phyloP scores from a whole-genome alignment of 805 yeast genomes.

The Grigorovia jiainica region DNA sequence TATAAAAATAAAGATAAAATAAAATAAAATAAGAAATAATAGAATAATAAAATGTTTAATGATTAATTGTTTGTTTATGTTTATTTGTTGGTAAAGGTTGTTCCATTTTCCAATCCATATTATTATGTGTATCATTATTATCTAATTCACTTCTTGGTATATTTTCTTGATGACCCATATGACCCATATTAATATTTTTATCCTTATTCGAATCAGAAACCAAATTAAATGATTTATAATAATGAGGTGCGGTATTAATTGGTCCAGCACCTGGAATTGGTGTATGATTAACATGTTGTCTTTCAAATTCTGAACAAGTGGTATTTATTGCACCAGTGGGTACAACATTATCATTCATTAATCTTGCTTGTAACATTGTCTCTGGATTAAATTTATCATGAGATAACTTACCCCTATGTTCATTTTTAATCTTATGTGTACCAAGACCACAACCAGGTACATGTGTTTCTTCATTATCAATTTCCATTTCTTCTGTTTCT shows the following conservation, averaged over 20 bases:
- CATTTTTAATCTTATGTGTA: background rate
- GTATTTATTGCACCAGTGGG: slow-evolving; percentile 8
- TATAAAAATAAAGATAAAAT: no score
- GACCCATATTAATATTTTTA: no score
- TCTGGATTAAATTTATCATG: slow-evolving; percentile 7
- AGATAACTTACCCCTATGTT: no score
- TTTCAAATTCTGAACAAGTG: slow-evolving; percentile 7
- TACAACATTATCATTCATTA: slow-evolving; percentile 7
- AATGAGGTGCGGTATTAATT: slow-evolving; percentile 3
- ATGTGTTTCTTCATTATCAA: slow-evolving; percentile 2
- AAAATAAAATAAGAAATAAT: no score
- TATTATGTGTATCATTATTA: no score
- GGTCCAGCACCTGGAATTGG: slow-evolving; percentile 13
- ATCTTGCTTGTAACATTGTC: slow-evolving; percentile 7
- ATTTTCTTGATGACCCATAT: background rate
- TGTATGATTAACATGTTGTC: slow-evolving; percentile 4
- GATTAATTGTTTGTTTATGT: no score
- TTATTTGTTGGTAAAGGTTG: no score
- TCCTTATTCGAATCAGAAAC: slow-evolving; percentile 4
- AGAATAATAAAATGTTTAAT: no score
- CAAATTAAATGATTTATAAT: slow-evolving; percentile 5
- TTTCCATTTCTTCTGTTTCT: slow-evolving; percentile 5
- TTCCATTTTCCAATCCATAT: no score
- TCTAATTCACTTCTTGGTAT: slow-evolving; percentile 1
- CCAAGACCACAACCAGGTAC: slow-evolving; percentile 12